Percentiles rank a stretch among this genome's conserved stretches.
Conservation (phyloP, 257 asterid species). For the Ballota nigra region DNA sequence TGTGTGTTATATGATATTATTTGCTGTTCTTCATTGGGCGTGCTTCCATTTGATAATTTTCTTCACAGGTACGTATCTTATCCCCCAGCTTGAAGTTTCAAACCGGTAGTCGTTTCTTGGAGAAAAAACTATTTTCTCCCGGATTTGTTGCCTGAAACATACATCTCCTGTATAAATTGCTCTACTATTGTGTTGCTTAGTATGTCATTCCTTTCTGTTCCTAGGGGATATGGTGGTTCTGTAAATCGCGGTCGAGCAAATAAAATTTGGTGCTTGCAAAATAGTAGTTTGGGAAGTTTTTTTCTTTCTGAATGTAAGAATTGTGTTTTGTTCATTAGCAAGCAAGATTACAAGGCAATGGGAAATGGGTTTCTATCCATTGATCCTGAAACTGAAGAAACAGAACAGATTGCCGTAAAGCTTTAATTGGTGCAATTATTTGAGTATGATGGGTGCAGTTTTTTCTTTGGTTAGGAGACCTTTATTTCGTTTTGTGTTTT, state of each 20-base stretch:
- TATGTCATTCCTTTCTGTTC: not conserved
- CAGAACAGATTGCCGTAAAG: not conserved
- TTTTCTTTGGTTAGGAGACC: not conserved
- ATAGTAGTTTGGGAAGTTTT: not conserved
- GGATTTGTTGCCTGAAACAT: not conserved
- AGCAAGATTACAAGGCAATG: not conserved
- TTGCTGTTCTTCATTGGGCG: not conserved
- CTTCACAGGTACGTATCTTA: slow-evolving; percentile 15
- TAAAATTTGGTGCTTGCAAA: not conserved
- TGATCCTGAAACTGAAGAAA: not conserved
- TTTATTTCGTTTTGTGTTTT: not conserved
- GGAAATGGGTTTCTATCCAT: not conserved
- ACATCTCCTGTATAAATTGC: slow-evolving; percentile 15
- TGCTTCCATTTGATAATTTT: not conserved
- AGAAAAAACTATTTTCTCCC: not conserved
- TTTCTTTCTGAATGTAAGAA: not conserved
- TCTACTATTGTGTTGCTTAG: not conserved
- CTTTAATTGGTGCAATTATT: not conserved
- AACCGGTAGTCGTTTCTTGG: slow-evolving; percentile 10
- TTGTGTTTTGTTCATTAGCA: not conserved
- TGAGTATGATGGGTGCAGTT: not conserved
- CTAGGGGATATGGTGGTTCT: not conserved
- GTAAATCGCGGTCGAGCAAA: slow-evolving; percentile 19
- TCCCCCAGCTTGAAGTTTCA: slow-evolving; percentile 11
- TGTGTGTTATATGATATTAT: not conserved